Base-by-base conservation (phyloP, 2,329 filamentous ascomycete genomes). In the Botryotinia narcissicola region DNA sequence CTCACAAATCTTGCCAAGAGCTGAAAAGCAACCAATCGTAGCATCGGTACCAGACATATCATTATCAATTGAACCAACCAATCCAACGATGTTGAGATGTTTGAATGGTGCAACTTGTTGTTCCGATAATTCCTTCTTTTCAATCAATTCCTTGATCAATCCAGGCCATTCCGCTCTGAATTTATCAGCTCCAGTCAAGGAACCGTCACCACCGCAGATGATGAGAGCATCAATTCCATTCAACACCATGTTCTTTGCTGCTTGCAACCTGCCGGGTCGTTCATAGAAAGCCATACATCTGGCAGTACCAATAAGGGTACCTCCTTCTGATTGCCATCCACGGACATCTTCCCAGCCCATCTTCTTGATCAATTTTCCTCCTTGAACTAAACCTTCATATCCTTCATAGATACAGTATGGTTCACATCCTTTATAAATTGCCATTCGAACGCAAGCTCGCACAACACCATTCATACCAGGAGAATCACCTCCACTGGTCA, bases 1-100 rank as follows among this genome's bases (percentile, higher is more conserved):
- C 82, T 98, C 93, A 84, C 95, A 98, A 78, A 99, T 97, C 74
- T 95, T 91, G 66, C 92, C 90, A 73, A 99, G 88, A 37, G 96
- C 96, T 61, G 95, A 97, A 85, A 97, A 98, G 82, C 93, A 97
- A 73, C 96, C 96, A 81, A 99, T 98, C 46, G 96, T 99, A 74
- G 96, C 95, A 83, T 99, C 96, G 20, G 96, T 99, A 76, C 94
- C 94, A 68, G 95, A 97, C 84, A 99, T 92, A 81, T 99, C 96
- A 81, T 99, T 99, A 87, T 99, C 96, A 81, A 99, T 99, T 71
- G 94, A 97, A 73, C 96, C 96, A 42, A 99, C 96, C 70, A 98
- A 86, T 66, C 96, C 96, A 71, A 98, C 95, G 78, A 99, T 97
- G 84, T 98, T 99, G 80, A 99, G 88, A 78, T 97, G 90, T 80